Conservation (phyloP, 2,329 filamentous ascomycete genomes). For the Davidsoniella australis region DNA sequence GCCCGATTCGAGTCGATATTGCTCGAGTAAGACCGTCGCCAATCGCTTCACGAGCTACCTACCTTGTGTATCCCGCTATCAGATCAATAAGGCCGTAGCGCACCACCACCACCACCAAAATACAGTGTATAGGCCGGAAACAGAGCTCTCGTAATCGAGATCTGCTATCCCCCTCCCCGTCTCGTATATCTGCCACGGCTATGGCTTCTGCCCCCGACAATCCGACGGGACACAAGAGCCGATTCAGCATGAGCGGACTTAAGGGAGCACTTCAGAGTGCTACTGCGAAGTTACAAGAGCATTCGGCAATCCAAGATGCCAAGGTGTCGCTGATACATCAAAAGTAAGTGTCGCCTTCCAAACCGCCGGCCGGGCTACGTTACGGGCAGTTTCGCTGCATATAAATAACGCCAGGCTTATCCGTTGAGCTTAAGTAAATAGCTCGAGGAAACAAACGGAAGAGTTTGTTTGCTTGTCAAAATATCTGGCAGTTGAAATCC, state of each 20-base stretch:
- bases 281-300: constrained; percentile 8
- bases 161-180: no score
- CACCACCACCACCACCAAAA: no score
- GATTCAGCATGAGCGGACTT: constrained; percentile 11
- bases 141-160: no score
- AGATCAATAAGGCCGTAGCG: no score
- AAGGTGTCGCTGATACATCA: constrained; percentile 41
- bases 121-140: no score
- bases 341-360: constrained; percentile 27
- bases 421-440: neutral
- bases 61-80: no score
- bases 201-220: constrained; percentile 5
- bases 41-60: no score
- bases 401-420: neutral
- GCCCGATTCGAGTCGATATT: no score
- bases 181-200: neutral
- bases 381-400: neutral
- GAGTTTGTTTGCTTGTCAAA: no score
- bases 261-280: constrained; percentile 7
- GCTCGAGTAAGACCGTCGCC: no score
- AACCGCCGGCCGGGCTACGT: neutral
- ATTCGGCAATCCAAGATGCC: constrained; percentile 10
- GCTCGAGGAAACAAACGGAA: no score
- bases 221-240: constrained; percentile 2
- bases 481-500: neutral